phyloP scores from a whole-genome alignment of 129 eudicot species.

The Escallonia rubra region DNA sequence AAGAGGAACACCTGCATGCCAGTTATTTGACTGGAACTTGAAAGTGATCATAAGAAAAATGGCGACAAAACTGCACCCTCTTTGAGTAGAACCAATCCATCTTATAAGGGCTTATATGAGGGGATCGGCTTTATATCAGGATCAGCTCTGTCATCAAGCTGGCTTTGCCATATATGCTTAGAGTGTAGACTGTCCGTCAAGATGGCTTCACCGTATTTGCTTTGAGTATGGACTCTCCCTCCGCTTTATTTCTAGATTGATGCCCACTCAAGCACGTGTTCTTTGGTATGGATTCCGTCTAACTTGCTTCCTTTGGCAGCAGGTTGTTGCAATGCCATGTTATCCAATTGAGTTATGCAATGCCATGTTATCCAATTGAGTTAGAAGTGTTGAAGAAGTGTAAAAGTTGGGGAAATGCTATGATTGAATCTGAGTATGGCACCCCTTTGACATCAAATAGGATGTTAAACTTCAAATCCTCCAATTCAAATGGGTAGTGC shows the following conservation, averaged over 20 bases:
- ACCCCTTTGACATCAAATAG: too few relatives aligned
- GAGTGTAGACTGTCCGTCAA: not conserved
- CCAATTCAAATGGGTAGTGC: too few relatives aligned
- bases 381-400: too few relatives aligned
- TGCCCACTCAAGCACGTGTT: slow-evolving; percentile 26
- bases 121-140: slow-evolving; percentile 7
- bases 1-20: slow-evolving; percentile 38
- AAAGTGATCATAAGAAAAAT: slow-evolving; percentile 55
- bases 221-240: slow-evolving; percentile 36
- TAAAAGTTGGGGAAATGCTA: too few relatives aligned
- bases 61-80: slow-evolving; percentile 35
- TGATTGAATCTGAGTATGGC: too few relatives aligned
- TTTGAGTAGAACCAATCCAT: slow-evolving; percentile 40
- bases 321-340: not conserved
- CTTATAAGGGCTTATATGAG: slow-evolving; percentile 6
- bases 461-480: too few relatives aligned
- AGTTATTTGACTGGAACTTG: slow-evolving; percentile 38
- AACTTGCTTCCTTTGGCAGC: not conserved
- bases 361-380: too few relatives aligned
- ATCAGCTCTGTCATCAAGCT: slow-evolving; percentile 21
- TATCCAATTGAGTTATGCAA: too few relatives aligned
- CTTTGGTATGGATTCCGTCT: not conserved
- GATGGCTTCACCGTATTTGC: too few relatives aligned
- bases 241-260: slow-evolving; percentile 25
- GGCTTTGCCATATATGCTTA: slow-evolving; percentile 48